phyloP scores from a whole-genome alignment of 2,329 filamentous ascomycete species.

The Aureobasidium sp. region DNA sequence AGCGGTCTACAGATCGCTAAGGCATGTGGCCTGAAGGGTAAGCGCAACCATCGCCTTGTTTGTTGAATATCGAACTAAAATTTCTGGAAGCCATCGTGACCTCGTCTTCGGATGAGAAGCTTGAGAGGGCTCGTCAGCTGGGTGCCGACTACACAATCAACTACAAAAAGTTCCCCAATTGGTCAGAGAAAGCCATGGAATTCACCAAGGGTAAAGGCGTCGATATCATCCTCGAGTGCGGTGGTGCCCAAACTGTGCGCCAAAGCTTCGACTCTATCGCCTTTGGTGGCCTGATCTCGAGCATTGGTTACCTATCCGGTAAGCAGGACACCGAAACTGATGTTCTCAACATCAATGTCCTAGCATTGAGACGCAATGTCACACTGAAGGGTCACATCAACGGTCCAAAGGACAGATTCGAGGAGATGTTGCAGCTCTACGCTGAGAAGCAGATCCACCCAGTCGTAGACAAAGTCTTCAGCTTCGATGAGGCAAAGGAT shows the following conservation, averaged over 20 bases:
- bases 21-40: conserved; percentile 37
- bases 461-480: conserved; percentile 36
- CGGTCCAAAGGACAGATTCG: conserved; percentile 51
- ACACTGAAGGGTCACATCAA: conserved; percentile 56
- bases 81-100: conserved; percentile 35
- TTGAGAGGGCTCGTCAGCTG: conserved; percentile 43
- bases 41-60: conserved; percentile 27
- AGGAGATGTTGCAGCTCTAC: conserved; percentile 38
- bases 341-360: conserved; percentile 54
- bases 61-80: conserved; percentile 25
- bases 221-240: conserved; percentile 47
- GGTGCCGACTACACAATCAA: conserved; percentile 56
- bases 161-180: conserved; percentile 51
- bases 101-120: conserved; percentile 22
- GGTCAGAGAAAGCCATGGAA: conserved; percentile 52
- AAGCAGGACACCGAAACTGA: conserved; percentile 52
- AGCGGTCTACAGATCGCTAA: conserved; percentile 31
- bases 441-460: conserved; percentile 35
- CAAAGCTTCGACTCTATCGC: conserved; percentile 39
- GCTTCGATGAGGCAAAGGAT: conserved; percentile 37
- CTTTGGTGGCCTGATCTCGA: conserved; percentile 38
- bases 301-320: conserved; percentile 41
- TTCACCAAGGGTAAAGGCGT: conserved; percentile 36
- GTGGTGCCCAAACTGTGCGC: conserved; percentile 43
- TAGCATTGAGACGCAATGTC: conserved; percentile 45